Base-by-base conservation (phyloP, 495 filamentous ascomycete genomes). In the Letharia lupina region DNA sequence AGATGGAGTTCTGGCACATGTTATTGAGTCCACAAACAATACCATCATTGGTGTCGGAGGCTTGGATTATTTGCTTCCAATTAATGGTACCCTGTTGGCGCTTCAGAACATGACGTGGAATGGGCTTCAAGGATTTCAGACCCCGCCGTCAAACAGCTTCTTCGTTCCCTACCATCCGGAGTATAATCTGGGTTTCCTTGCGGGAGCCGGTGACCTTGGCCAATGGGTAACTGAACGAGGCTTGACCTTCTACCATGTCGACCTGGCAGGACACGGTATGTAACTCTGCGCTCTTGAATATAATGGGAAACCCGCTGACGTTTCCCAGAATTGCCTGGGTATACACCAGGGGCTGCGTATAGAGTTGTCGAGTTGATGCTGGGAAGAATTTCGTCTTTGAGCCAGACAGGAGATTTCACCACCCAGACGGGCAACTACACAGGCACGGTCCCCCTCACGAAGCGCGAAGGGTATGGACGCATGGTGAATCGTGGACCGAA, bases 51-150 rank as follows among this genome's bases (percentile, higher is more conserved):
- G 75, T 15, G 83, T 86, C 67, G 86, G 83, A 11, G 77, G 81
- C 68, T 81, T 82, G 37, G 86, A 88, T 72, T 82, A 83, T 73
- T 77, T 84, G 64, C 80, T 88, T 58, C 75, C 85, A 41, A 77
- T 79, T 40, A 82, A 86, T 67, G 86, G 84, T n/a, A 86, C 84
- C 0, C 74, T 88, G 8, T 71, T 88, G 47, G 75, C 81, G 42
- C 85, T 88, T 67, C 85, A 88, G 72, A 88, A 88, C 73, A 86
- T 88, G 83, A 88, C 84, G 8, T 89, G 84, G 83, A 82, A 84
- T 67, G 85, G 86, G 31, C 71, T 78, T 35, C 79, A 86, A n/a
- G 86, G 85, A 0, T 88, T 88, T 77, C 74, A 82, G 64, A 40
- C 68, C 20, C 65, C 73, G 45, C 82, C 81, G 0, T 68, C 61